Conservation (phyloP, 805 yeast genomes). For the Lachancea cidri region DNA sequence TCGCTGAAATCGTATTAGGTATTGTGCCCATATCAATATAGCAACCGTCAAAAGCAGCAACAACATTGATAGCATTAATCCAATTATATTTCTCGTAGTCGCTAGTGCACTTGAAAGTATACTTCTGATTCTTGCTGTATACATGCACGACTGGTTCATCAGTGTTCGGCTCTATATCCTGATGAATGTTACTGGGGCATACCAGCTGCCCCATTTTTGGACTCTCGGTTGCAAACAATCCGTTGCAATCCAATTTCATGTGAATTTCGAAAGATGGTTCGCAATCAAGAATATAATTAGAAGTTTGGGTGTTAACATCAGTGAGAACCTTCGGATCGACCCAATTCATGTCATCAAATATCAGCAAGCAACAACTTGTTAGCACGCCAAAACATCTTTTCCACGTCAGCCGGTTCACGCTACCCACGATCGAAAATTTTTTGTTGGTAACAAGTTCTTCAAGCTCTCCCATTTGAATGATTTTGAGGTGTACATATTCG, state of each 20-base stretch:
- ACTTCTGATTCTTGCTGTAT: slow-evolving; percentile 38
- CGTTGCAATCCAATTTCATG: slow-evolving; percentile 14
- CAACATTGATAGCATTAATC: slow-evolving; percentile 42
- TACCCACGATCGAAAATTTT: slow-evolving; percentile 31
- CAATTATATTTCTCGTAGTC: slow-evolving; percentile 50
- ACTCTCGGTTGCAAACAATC: slow-evolving; percentile 16
- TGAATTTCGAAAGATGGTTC: slow-evolving; percentile 14
- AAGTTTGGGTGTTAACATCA: slow-evolving; percentile 18
- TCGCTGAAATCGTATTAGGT: slow-evolving; percentile 27
- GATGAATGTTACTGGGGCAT: slow-evolving; percentile 6
- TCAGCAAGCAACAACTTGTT: slow-evolving; percentile 45
- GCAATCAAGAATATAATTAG: slow-evolving; percentile 32
- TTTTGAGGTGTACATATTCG: slow-evolving; percentile 20
- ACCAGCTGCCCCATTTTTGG: slow-evolving; percentile 6
- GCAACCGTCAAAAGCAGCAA: slow-evolving; percentile 24
- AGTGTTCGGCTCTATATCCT: slow-evolving; percentile 3
- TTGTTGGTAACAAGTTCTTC: slow-evolving; percentile 35
- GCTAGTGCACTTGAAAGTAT: slow-evolving; percentile 38
- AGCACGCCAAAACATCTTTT: slow-evolving; percentile 42
- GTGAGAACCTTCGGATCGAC: slow-evolving; percentile 26
- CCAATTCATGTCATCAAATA: slow-evolving; percentile 39
- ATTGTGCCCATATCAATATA: slow-evolving; percentile 21
- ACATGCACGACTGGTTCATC: slow-evolving; percentile 34
- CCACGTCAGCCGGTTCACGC: slow-evolving; percentile 34
- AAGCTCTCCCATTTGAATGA: slow-evolving; percentile 32